Percentiles rank a stretch among this genome's conserved stretches.
Conservation (phyloP, 805 yeast species). For the Metschnikowia picachoensis region DNA sequence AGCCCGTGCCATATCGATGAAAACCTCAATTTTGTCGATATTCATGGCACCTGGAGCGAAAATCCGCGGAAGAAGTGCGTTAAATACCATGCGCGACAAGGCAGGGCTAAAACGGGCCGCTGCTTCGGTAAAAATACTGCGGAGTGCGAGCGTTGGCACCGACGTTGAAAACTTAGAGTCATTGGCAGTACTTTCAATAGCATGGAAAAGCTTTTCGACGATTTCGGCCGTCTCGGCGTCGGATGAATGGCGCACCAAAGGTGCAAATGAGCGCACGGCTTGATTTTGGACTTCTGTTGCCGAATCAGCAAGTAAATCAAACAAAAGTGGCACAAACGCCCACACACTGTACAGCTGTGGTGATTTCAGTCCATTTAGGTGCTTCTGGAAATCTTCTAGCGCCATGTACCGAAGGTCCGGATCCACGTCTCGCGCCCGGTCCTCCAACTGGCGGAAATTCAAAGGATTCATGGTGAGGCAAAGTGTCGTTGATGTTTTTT, state of each 20-base stretch:
- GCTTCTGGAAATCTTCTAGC: slow-evolving; percentile 61
- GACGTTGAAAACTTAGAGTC: slow-evolving; percentile 39
- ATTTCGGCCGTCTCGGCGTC: slow-evolving; percentile 29
- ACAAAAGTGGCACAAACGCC: slow-evolving; percentile 37
- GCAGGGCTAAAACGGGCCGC: slow-evolving; percentile 22
- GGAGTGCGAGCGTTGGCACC: slow-evolving; percentile 51
- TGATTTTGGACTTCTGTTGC: slow-evolving; percentile 73
- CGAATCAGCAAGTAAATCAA: slow-evolving; percentile 51
- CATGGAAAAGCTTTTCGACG: slow-evolving; percentile 25
- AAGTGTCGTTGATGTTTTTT: not conserved
- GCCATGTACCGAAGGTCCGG: slow-evolving; percentile 87
- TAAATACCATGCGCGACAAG: slow-evolving; percentile 31
- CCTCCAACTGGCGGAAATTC: slow-evolving; percentile 30
- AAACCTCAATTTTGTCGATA: slow-evolving; percentile 59
- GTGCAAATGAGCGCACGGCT: slow-evolving; percentile 57
- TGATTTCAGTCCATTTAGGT: slow-evolving; percentile 24
- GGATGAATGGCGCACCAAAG: slow-evolving; percentile 38
- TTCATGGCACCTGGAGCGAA: slow-evolving; percentile 27
- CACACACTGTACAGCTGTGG: slow-evolving; percentile 23
- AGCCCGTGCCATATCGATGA: slow-evolving; percentile 51
- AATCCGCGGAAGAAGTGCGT: slow-evolving; percentile 37
- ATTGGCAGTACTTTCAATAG: slow-evolving; percentile 16
- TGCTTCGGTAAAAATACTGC: slow-evolving; percentile 36
- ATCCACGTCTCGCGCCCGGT: slow-evolving; percentile 60
- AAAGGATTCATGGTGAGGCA: slow-evolving; percentile 9